phyloP scores from a whole-genome alignment of 345 rosid species.

The Brassica cretica region DNA sequence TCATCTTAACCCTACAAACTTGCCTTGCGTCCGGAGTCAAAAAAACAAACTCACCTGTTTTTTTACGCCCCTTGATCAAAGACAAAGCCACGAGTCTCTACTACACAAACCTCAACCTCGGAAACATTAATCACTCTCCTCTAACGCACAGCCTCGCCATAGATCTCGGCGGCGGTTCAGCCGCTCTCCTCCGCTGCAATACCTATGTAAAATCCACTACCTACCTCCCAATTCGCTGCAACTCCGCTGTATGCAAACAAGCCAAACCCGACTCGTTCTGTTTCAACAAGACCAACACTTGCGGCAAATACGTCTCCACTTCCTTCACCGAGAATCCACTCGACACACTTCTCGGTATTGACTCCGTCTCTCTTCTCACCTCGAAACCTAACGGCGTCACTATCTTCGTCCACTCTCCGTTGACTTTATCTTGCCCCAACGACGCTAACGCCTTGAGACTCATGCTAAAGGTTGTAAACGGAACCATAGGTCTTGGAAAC shows the following conservation, averaged over 20 bases:
- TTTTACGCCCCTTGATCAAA: background rate
- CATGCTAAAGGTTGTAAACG: slow-evolving; percentile 5
- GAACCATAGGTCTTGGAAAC: slow-evolving; percentile 23
- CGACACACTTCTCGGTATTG: slow-evolving; percentile 10
- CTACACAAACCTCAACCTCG: slow-evolving; percentile 6
- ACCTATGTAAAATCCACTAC: background rate
- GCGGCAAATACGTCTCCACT: slow-evolving; percentile 6
- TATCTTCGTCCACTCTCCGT: background rate
- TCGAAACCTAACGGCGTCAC: slow-evolving; percentile 5
- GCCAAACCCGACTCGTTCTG: background rate
- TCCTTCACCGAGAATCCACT: slow-evolving; percentile 18
- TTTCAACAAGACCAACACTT: background rate
- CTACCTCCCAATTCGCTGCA: background rate
- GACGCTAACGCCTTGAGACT: background rate
- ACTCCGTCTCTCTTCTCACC: background rate
- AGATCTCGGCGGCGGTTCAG: background rate
- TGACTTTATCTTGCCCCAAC: slow-evolving; percentile 7
- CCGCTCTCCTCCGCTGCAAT: background rate
- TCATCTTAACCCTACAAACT: background rate
- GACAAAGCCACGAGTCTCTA: slow-evolving; percentile 4
- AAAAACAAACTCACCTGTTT: background rate
- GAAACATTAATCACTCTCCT: slow-evolving; percentile 1
- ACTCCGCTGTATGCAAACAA: slow-evolving; percentile 1
- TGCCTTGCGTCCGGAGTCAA: background rate
- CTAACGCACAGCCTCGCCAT: background rate